Evolutionary conservation across 2,329 filamentous ascomycete genomes (phyloP), one percentile per base, ranked within the genome.

Genomic region (Apiospora kogelbergensis): DNA sequence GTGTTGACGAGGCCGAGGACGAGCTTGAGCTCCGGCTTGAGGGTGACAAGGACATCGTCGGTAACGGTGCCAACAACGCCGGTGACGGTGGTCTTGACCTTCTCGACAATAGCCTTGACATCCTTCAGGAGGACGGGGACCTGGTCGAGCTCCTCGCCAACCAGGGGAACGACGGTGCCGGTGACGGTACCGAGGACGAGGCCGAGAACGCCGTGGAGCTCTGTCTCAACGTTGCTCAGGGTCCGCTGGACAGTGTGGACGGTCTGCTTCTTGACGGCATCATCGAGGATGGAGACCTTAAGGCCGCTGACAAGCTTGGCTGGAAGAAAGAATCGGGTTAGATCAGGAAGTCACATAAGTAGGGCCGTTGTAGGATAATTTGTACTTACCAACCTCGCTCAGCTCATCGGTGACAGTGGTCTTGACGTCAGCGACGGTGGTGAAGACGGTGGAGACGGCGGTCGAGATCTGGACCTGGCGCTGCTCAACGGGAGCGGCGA

Each of bases 1-100:
- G 75, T 70, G 67, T 70, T 40, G 66, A 75, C 67, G 46, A 72
- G 69, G 30, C 69, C 63, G 37, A 78, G 69, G 65, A 75, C 73
- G 68, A 71, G 71, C 68, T 75, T 72, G 24, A 79, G 71, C 70
- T 78, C 75, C 22, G 74, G 72, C 72, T 76, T 71, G 70, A 77
- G 42, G 26, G 71, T 53, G 57, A 67, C 65, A 3, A 75, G 65
- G 68, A 73, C 72, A 78, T 75, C 72, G 41, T 65, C 63, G 37
- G 46, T 37, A 22, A 77, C 67, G 20, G 53, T 67, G 45, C 70
- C 66, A 37, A 72, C 68, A 45, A 76, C 41, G 41, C 72, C 64
- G 33, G 72, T 57, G 41, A 69, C 68, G 41, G 72, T 73, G 15
- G 53, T 22, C 69, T 75, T 68, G 22, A 78, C 42, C 46, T 68